Percentiles rank a stretch among this genome's conserved stretches.
These are phyloP conservation scores for Saccharomyces hybrid DNA, from an alignment of 1,139 yeast genomes.

Conservation along the genomic window DNA sequence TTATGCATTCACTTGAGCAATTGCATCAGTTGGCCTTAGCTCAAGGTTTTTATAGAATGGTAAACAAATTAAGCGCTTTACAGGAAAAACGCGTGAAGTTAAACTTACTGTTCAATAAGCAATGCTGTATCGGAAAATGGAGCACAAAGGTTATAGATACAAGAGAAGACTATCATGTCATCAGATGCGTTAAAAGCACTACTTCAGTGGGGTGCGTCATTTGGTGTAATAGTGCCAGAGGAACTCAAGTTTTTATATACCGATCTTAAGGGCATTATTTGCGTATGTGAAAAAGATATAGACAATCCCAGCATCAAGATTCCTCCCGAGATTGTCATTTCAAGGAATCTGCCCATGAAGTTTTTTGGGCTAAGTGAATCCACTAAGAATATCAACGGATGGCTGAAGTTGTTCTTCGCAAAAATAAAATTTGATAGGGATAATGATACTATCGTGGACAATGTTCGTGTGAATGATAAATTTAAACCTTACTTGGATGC, in stretches of 20 bases:
- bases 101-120: background rate
- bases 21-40: background rate
- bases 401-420: constrained; percentile 45
- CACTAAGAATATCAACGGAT: constrained; percentile 28
- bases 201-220: background rate
- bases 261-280: background rate
- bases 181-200: background rate
- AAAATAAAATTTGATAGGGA: constrained; percentile 34
- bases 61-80: background rate
- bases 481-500: constrained; percentile 46
- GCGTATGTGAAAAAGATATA: constrained; percentile 3
- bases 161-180: background rate
- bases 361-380: constrained; percentile 28
- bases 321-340: constrained; percentile 38
- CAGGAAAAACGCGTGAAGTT: background rate
- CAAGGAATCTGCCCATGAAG: constrained; percentile 38
- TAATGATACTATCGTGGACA: constrained; percentile 12
- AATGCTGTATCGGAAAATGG: background rate
- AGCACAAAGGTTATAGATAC: background rate
- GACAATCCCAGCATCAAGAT: constrained; percentile 29
- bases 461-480: constrained; percentile 17
- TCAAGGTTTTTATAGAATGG: background rate
- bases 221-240: constrained; percentile 4
- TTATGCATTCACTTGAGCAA: background rate
- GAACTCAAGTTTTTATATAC: constrained; percentile 5